phyloP scores from a whole-genome alignment of 306 rosid genomes.

The Sicyos edulis region DNA sequence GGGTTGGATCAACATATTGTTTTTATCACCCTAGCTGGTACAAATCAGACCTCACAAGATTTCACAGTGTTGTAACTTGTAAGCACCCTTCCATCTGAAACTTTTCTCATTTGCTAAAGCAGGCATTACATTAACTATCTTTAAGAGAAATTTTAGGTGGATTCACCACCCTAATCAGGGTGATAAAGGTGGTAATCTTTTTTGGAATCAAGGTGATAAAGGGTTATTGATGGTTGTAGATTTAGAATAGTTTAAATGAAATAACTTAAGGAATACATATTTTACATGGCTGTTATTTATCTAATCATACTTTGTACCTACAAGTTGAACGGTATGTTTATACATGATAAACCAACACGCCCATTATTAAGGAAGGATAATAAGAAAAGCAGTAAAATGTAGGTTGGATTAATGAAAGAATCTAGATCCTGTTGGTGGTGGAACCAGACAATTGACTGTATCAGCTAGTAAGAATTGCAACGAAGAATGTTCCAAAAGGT shows the following conservation, averaged over 20 bases:
- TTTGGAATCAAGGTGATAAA: too few species aligned
- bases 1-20: too few species aligned
- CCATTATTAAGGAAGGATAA: neutral
- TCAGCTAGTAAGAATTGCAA: too few species aligned
- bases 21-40: neutral
- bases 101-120: slow-evolving; percentile 3
- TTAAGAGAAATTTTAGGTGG: neutral
- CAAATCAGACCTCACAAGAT: neutral
- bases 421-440: neutral
- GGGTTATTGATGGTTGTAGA: neutral
- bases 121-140: neutral
- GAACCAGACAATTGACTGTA: neutral
- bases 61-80: neutral
- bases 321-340: neutral
- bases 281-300: neutral
- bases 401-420: neutral
- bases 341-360: slow-evolving; percentile 2
- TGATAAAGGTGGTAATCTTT: neutral
- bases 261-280: neutral
- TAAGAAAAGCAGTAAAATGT: neutral
- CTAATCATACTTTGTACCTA: neutral
- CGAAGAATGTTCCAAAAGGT: neutral
- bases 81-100: neutral
- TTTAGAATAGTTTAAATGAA: neutral
- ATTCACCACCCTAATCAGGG: neutral